These are phyloP conservation scores for Saitoella complicata DNA, from an alignment of 805 yeast genomes.

Conservation along the genomic window DNA sequence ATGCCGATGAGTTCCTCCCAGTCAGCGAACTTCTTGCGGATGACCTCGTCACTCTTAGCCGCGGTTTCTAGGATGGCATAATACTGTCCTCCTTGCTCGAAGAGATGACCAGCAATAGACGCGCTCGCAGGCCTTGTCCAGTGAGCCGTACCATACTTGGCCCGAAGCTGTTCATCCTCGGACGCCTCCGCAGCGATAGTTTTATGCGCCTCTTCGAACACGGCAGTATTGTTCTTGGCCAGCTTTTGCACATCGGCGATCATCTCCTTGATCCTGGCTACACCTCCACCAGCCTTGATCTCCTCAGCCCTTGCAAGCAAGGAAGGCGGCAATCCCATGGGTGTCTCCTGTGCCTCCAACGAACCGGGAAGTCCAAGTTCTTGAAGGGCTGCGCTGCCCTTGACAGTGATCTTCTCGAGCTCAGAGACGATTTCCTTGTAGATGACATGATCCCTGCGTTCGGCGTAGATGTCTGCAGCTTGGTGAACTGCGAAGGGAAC, in stretches of 20 bases:
- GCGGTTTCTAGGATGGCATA: conserved; percentile 41
- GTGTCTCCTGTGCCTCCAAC: conserved; percentile 43
- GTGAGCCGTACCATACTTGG: conserved; percentile 33
- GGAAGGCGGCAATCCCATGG: conserved; percentile 39
- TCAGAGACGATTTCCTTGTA: conserved; percentile 25
- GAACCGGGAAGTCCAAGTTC: conserved; percentile 35
- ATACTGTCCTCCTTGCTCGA: conserved; percentile 29
- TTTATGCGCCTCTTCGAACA: conserved; percentile 16
- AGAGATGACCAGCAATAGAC: conserved; percentile 27
- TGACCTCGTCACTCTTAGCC: conserved; percentile 39
- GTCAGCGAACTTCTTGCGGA: conserved; percentile 31
- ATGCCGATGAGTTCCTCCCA: conserved; percentile 32
- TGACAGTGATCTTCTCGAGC: conserved; percentile 15
- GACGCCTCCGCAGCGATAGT: conserved; percentile 33
- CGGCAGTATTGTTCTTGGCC: conserved; percentile 16
- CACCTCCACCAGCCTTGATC: conserved; percentile 38
- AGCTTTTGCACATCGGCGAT: conserved; percentile 31
- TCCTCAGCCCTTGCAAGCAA: conserved; percentile 40
- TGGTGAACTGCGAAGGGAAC: conserved; percentile 54
- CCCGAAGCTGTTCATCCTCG: conserved; percentile 39
- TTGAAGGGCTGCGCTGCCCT: conserved; percentile 1
- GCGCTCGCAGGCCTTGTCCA: conserved; percentile 40
- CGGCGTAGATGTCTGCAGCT: conserved; percentile 49
- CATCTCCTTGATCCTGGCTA: conserved; percentile 25
- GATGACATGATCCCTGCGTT: conserved; percentile 42